A percentile compares a stretch with the other conserved stretches of the same genome.
Conservation (phyloP, 345 rosid species). For the Eucalyptus cloeziana region DNA sequence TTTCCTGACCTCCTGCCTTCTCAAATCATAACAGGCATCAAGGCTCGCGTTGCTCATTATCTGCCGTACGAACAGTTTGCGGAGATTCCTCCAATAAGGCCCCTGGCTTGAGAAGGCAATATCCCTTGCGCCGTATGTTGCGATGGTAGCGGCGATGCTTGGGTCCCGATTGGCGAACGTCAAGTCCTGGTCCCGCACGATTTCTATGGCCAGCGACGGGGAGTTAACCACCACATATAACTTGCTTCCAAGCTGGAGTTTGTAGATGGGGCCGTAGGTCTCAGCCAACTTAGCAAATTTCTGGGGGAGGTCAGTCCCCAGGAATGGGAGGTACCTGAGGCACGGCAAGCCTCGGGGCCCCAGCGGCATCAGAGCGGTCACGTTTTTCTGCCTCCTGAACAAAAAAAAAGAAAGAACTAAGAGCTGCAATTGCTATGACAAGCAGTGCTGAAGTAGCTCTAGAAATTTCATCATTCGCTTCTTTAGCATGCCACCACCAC, state of each 20-base stretch:
- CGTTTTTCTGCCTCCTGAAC: neutral
- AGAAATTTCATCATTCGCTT: neutral
- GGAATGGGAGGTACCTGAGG: conserved; percentile 30
- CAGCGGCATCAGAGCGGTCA: neutral
- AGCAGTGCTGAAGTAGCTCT: neutral
- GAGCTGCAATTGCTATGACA: neutral
- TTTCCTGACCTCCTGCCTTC: too few relatives aligned
- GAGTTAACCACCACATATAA: neutral
- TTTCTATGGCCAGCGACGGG: too few relatives aligned
- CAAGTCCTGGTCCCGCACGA: too few relatives aligned
- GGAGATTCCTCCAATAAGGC: too few relatives aligned
- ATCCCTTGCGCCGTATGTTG: too few relatives aligned
- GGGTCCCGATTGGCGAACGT: too few relatives aligned
- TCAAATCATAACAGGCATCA: too few relatives aligned
- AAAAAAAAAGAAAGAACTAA: neutral
- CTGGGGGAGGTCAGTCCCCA: conserved; percentile 8
- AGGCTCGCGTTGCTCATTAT: too few relatives aligned
- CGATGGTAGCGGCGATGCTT: too few relatives aligned
- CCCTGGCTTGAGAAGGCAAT: too few relatives aligned
- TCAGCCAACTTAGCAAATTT: conserved; percentile 7
- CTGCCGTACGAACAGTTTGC: too few relatives aligned
- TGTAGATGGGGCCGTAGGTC: conserved; percentile 20
- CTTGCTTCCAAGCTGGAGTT: conserved; percentile 19
- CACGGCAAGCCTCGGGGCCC: conserved; percentile 32
- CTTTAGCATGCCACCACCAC: neutral